Evolutionary conservation across 108 stramenopile species (phyloP).

Genomic region (Mayamaea pseudoterrestris): DNA sequence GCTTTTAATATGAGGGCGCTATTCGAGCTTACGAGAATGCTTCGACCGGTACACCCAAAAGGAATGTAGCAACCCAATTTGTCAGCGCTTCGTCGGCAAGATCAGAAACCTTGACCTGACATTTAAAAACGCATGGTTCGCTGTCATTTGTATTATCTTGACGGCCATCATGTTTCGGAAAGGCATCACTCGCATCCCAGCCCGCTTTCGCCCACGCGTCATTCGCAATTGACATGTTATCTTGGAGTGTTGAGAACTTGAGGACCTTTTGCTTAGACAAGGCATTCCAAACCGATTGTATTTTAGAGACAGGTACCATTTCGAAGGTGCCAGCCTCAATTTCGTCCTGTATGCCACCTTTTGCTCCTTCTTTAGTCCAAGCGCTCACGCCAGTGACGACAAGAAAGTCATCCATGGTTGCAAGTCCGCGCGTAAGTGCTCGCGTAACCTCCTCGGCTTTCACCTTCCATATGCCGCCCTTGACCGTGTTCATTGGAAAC

Average conservation of each 20-base stretch:
- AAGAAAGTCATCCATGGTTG: conserved; percentile 51
- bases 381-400: conserved; percentile 39
- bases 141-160: no score
- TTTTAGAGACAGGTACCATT: conserved; percentile 25
- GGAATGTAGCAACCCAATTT: conserved; percentile 73
- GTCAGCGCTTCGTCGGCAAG: conserved; percentile 60
- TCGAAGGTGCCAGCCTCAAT: conserved; percentile 54
- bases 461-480: conserved; percentile 52
- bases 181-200: conserved; percentile 41
- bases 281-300: conserved; percentile 27
- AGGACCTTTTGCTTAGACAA: conserved; percentile 45
- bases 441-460: conserved; percentile 38
- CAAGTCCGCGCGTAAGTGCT: conserved; percentile 40
- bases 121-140: conserved; percentile 71
- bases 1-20: no score
- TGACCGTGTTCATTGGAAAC: conserved; percentile 15
- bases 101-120: conserved; percentile 50
- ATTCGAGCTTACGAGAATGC: no score
- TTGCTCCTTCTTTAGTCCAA: conserved; percentile 52
- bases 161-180: no score
- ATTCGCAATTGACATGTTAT: conserved; percentile 21
- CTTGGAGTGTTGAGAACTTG: conserved; percentile 26
- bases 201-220: no score
- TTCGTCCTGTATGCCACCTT: conserved; percentile 57
- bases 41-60: conserved; percentile 55